These are phyloP conservation scores for Lasiodiplodia sp. DNA, from an alignment of 2,329 filamentous ascomycete species.

Conservation along the genomic window DNA sequence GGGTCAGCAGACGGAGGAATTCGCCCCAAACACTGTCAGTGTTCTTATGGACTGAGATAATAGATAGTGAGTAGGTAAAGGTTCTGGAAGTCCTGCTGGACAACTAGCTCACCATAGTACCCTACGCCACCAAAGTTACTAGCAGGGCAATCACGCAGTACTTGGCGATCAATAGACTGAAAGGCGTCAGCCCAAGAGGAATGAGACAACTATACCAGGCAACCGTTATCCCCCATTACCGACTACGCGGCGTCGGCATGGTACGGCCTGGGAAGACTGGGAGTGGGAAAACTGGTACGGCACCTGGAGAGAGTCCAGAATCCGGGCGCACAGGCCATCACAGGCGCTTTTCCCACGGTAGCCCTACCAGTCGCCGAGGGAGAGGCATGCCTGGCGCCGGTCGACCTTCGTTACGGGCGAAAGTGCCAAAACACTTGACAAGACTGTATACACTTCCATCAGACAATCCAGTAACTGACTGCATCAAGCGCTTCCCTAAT, in stretches of 20 bases:
- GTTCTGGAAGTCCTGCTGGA: conserved; percentile 9
- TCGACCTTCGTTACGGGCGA: conserved; percentile 9
- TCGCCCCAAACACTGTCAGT: neutral
- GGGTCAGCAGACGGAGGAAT: neutral
- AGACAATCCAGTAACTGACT: neutral
- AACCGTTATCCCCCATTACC: neutral
- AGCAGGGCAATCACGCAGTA: conserved; percentile 6
- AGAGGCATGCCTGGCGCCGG: conserved; percentile 11
- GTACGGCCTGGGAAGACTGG: conserved; percentile 6
- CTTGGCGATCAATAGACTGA: conserved; percentile 12
- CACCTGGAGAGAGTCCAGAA: conserved; percentile 10
- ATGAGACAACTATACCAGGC: conserved; percentile 18
- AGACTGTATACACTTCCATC: conserved; percentile 2
- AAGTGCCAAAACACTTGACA: conserved; percentile 11
- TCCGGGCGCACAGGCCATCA: neutral
- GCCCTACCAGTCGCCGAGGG: conserved; percentile 8
- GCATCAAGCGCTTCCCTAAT: conserved; percentile 6
- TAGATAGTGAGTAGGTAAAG: conserved; percentile 1
- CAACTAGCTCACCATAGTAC: conserved; percentile 4
- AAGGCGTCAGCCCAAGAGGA: conserved; percentile 14
- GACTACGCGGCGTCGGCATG: conserved; percentile 11
- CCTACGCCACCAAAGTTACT: conserved; percentile 6
- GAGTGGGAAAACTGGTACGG: conserved; percentile 12
- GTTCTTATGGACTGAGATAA: neutral
- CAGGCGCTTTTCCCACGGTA: conserved; percentile 6